Conservation (phyloP, 225 moss, liverwort and hornwort species). For the Neckera pumila region DNA sequence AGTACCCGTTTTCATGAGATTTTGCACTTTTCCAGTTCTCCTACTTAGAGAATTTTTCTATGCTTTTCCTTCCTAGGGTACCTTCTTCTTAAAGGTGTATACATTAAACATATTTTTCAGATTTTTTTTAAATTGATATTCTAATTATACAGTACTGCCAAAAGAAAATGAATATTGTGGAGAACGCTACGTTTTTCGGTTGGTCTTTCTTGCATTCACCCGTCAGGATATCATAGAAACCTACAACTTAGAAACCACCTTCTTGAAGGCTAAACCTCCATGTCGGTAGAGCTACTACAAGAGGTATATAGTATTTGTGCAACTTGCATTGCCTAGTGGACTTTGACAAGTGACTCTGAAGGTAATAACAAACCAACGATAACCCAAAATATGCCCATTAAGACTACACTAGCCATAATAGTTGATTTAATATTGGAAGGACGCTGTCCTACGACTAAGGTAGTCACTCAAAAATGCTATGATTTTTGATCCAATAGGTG, state of each 20-base stretch:
- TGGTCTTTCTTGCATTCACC: no score
- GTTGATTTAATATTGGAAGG: accelerated
- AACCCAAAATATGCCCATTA: background rate
- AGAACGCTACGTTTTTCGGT: no score
- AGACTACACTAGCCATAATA: background rate
- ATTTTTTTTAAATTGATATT: no score
- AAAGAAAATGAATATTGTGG: no score
- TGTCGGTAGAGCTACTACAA: background rate
- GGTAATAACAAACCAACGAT: background rate
- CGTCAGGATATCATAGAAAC: no score
- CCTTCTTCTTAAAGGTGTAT: no score
- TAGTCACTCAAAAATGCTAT: background rate
- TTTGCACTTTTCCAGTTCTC: no score
- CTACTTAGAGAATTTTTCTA: no score
- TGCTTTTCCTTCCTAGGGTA: no score
- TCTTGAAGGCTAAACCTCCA: background rate
- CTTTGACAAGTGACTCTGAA: background rate
- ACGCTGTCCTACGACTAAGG: accelerated
- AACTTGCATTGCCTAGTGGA: background rate
- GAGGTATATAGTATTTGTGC: background rate
- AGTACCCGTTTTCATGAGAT: no score
- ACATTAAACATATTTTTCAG: no score
- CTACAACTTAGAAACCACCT: accelerated
- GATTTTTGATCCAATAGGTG: background rate
- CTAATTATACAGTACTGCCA: no score